Base-by-base conservation (phyloP, 2,329 filamentous ascomycete genomes). In the Neopestalotiopsis clavispora region DNA sequence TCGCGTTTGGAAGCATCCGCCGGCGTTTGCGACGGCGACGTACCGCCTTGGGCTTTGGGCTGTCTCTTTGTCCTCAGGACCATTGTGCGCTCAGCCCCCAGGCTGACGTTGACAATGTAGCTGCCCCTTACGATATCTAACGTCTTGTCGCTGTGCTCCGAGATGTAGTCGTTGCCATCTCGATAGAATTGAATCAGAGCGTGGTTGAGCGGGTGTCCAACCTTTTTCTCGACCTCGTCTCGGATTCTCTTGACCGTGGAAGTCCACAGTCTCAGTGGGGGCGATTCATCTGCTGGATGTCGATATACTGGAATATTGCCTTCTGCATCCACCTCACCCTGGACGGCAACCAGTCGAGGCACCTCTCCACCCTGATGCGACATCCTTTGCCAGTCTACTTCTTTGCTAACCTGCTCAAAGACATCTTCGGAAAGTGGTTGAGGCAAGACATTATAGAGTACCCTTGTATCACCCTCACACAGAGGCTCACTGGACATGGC, bases 91-190 rank as follows among this genome's bases (percentile, higher is more conserved):
- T 97, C 91, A 0, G 95, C 95, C 1, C 96, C 96, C n/a, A 98
- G 87, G 72, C 94, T 97, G 64, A 97, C 90, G 76, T 98, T 99
- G 72, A 95, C 94, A 73, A 99, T 97, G 69, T 87, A 95, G 30
- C 93, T 96, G 4, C 86, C 90, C 32, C 87, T 89, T 13, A 90
- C 90, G 68, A 99, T 96, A 78, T 99, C 96, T 30, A 99, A 84
- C 0, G 95, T 97, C 82, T 99, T 99, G 79, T 99, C 96, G 52
- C 94, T 97, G 77, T 99, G 96, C 78, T 99, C 96, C 13, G 94
- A 96, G 71, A 99, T 99, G 78, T 94, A 94, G 80, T 99, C 96
- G 62, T 89, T 90, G 2, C 95, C 94, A 73, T 88, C 87, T n/a
- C 96, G 93, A 77, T 99, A 99, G 69, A 94, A 88, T 77, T 99